Evolutionary conservation across 129 eudicot genomes (phyloP), one percentile per base, ranked within the genome.

Genomic region (Centaurea solstitialis): DNA sequence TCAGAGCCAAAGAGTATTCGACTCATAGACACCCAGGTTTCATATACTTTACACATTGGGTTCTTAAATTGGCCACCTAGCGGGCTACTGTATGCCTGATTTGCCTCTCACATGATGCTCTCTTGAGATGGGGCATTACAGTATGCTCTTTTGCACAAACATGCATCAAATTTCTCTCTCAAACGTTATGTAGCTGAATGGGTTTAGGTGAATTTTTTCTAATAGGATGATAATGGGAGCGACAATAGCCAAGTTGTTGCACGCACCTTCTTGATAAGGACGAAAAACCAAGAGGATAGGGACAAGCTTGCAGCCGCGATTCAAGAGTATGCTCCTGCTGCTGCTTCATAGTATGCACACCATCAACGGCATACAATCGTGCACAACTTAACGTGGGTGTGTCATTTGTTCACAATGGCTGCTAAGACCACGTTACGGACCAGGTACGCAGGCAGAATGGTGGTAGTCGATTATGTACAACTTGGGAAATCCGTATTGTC

Each of bases 231-330:
- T 70, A 77, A 72, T 24, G 92, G 82, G 77, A 82, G 40, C 43
- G 90, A 82, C 43, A 87, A 66, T 39, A 80, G 88, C 68, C 75
- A 50, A 15, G 96, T 86, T 65, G 93, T 87, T 68, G 94, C 97
- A 11, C 90, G 96, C 39, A 96, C 97, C 0, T 93, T 89, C 82
- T 81, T 93, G 79, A 91, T 96, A 84, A 91, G 91, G 85, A 89
- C 97, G 13, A 96, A 86, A 83, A 86, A 75, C 12, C 87, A 70
- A 80, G 98, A 96, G 79, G 97, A 89, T n/a, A 85, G 99, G 72
- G 88, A 96, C 86, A 93, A 96, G 80, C 90, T 96, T 69, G 99
- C 90, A 38, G 93, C 91, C 12, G 88, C 68, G 6, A 96, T 96
- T 72, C 83, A 92, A 79, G 98, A 96, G 57, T 86, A 96, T 38